Evolutionary conservation across 2,329 filamentous ascomycete genomes (phyloP), one percentile per base, ranked within the genome.

Genomic region (Thielaviopsis populi): DNA sequence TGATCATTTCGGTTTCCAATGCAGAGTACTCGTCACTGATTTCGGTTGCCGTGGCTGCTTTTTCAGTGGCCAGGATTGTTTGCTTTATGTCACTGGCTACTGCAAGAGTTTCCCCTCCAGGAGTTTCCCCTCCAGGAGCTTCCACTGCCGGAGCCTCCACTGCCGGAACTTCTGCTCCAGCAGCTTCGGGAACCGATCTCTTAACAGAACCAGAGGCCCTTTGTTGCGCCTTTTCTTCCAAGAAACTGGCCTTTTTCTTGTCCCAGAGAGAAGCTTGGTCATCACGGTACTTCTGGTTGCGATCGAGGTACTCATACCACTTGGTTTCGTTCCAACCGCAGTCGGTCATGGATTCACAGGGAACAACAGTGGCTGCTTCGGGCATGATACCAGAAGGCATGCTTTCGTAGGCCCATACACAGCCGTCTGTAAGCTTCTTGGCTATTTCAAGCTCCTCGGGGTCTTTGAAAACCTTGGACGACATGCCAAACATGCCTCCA

Each of bases 401-500:
- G 30, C 75, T 75, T 67, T 81, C 78, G 70, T 88, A 88, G 10
- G 84, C 83, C 85, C 85, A 88, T 3, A 85, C 83, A 68, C 85
- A 88, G 11, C 84, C 85, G 64, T 86, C 83, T 0, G 84, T 79
- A n/a, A 88, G 79, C 69, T 80, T 81, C 70, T 79, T 79, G 24
- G 79, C 85, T 33, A 83, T 77, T 68, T 84, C 81, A n/a, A 88
- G 74, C 69, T 88, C 84, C 27, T 79, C 76, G 1, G 79, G 76
- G 1, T 78, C 74, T 8, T 77, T 76, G 67, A 87, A 86, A 48
- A 87, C 79, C 70, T 83, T 84, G 53, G 82, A 82, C 40, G 81
- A 83, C 69, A 88, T 75, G 8, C 79, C 85, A 65, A 86, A 83
- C 85, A 88, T 88, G 69, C 84, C 85, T 41, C 85, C 85, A 43